Evolutionary conservation across 768 basidiomycete genomes (phyloP).

Genomic region (Boletus rubescentipes): DNA sequence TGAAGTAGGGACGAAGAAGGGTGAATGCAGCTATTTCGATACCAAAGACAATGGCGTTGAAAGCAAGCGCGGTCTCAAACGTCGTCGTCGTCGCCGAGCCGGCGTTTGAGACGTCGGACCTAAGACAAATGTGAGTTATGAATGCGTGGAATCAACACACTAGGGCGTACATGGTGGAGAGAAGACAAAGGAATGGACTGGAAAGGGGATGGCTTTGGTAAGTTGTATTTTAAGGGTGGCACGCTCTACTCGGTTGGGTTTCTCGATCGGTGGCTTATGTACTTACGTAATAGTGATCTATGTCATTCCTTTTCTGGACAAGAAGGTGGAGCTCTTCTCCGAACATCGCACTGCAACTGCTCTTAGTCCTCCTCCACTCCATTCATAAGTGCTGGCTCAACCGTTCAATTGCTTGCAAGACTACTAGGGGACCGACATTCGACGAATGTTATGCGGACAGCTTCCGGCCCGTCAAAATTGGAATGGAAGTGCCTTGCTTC

Average conservation of each 20-base stretch:
- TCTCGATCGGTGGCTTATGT: constrained; percentile 14
- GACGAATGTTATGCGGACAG: too few species aligned
- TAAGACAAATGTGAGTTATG: constrained; percentile 12
- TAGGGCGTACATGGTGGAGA: constrained; percentile 22
- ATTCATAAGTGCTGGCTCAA: too few species aligned
- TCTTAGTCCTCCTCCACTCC: too few species aligned
- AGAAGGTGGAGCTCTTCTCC: too few species aligned
- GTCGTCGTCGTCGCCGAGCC: constrained; percentile 67
- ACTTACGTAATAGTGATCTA: too few species aligned
- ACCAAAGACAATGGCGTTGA: constrained; percentile 75
- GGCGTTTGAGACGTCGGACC: constrained; percentile 44
- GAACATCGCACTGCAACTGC: too few species aligned
- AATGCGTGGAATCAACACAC: neutral
- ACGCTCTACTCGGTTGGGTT: constrained; percentile 3
- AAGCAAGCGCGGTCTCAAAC: constrained; percentile 81
- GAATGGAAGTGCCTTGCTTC: constrained; percentile 14
- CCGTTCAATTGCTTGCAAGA: neutral
- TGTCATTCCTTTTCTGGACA: constrained; percentile 10
- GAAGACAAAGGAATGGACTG: constrained; percentile 13
- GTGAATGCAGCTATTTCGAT: constrained; percentile 76
- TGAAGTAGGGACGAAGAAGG: constrained; percentile 82
- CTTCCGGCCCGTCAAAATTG: neutral
- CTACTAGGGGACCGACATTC: neutral
- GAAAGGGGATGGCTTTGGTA: constrained; percentile 9
- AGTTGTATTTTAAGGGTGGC: neutral